Evolutionary conservation across 2,329 filamentous ascomycete genomes (phyloP).

Genomic region (Sporothrix variecibatus): DNA sequence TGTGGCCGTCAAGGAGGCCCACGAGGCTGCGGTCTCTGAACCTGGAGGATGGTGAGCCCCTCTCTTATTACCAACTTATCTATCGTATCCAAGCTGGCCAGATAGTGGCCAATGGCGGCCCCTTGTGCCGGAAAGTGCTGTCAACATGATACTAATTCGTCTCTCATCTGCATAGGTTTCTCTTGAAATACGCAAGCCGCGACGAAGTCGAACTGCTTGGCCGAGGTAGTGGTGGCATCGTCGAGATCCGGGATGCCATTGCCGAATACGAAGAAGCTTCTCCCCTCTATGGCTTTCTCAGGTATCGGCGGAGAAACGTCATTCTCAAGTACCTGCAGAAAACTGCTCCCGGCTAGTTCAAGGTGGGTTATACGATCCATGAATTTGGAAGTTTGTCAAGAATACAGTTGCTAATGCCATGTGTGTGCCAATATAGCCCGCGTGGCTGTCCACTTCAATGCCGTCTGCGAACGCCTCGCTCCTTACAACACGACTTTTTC

Average conservation of each 20-base stretch:
- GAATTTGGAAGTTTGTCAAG: too few relatives aligned
- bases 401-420: not conserved
- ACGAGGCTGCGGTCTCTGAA: constrained; percentile 77
- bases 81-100: not conserved
- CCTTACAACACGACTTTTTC: constrained; percentile 85
- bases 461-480: constrained; percentile 70
- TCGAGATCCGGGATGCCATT: constrained; percentile 78
- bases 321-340: constrained; percentile 88
- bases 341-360: constrained; percentile 87
- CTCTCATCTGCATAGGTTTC: constrained; percentile 65
- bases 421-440: constrained; percentile 61
- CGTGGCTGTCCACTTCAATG: constrained; percentile 71
- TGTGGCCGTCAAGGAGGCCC: constrained; percentile 77
- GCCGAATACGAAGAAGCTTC: constrained; percentile 79
- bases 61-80: not conserved
- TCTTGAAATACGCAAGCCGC: constrained; percentile 85
- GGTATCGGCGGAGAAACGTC: constrained; percentile 86
- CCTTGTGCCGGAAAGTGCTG: not conserved
- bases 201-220: constrained; percentile 82
- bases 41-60: constrained; percentile 85
- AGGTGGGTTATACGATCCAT: constrained; percentile 61
- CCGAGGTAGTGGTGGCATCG: constrained; percentile 77
- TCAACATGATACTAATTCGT: not conserved
- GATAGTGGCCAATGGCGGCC: not conserved
- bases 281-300: constrained; percentile 87